Base-by-base conservation (phyloP, 2,329 filamentous ascomycete species). In the Aspergillus ruber region DNA sequence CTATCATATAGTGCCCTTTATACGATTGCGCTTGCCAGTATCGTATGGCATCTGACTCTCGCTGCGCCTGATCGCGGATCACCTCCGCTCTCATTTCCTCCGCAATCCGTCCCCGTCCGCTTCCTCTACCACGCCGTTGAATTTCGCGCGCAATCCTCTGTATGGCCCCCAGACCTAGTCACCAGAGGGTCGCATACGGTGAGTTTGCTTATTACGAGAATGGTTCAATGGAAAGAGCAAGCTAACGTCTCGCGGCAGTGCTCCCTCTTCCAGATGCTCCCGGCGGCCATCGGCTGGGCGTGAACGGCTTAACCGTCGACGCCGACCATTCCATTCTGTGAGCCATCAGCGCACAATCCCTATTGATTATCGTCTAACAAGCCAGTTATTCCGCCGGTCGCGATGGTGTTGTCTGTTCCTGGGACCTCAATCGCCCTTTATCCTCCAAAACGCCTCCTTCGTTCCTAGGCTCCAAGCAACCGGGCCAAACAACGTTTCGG, bases 331-430 rank as follows among this genome's bases (percentile, higher is more conserved):
- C 85, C 47, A 90, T 95, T 52, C 79, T 98, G 90, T 96, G 77
- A 77, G 86, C 45, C 32, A 33, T 15, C 25, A 29, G 12, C 25
- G 18, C 4, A 6, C 10, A 29, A 18, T 43, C 17, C 18, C n/a
- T 35, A 20, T 25, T 25, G 5, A 42, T 25, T 42, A 21, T 21
- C 25, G 42, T 33, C 27, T 35, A 13, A 32, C 27, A 32, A 20
- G 6, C 23, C 53, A 96, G 90, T 61, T 98, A 97, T 73, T 96
- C 93, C 41, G 93, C 89, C 56, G 93, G 93, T 50, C 85, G 93
- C 64, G 93, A 98, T 70, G 93, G 93, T 59, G 86, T 93, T 44
- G 85, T 98, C 57, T 98, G 93, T 73, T 89, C 91, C 51, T 98
- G 93, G 93, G 85, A 97, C 68, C 75, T 96, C 42, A 62, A 64